Base-by-base conservation (phyloP, 495 filamentous ascomycete species). In the Chaetomium fimeti region DNA sequence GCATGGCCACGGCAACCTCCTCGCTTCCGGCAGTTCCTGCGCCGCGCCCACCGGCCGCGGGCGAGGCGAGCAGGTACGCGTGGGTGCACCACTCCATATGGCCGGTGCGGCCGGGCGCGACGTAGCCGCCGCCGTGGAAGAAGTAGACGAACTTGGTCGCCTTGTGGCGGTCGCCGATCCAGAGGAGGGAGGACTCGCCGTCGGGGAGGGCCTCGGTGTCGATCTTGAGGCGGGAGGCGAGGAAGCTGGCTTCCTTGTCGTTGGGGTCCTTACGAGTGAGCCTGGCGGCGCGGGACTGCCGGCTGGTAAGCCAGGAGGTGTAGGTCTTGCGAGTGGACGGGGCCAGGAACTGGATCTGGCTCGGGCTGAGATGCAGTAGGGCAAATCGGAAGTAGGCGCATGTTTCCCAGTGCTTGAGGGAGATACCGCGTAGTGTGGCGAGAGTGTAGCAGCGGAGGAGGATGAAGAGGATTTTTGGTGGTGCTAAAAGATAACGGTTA, bases 91-190 rank as follows among this genome's bases (percentile, higher is more conserved):
- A 72, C 27, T 75, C 68, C 5, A 77, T 43, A 40, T 75, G 72
- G 1, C 70, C 73, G 0, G 54, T 29, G 13, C 32, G 18, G 29
- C 68, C 25, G 18, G 75, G 72, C 7, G 59, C 53, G 15, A 65
- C 51, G 57, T 74, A 77, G 6, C 72, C 75, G 29, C 75, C 75
- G 15, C 75, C 75, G 61, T 77, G 75, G 53, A 77, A 62, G 57
- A 72, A 75, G 52, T 67, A 65, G n/a, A 77, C 75, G 36, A 75
- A 59, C 43, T 75, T 75, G 12, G 60, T 67, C 9, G 75, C 73
- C 16, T 28, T 53, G 42, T 51, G 36, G 53, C 73, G 70, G 62
- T 75, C 62, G 24, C 73, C 75, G 45, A 77, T 45, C 75, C 75
- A 77, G 25, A 74, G 53, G 25, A 76, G 27, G 0, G 70, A 69